phyloP scores from a whole-genome alignment of 257 asterid species.

The Jacaranda copaia region DNA sequence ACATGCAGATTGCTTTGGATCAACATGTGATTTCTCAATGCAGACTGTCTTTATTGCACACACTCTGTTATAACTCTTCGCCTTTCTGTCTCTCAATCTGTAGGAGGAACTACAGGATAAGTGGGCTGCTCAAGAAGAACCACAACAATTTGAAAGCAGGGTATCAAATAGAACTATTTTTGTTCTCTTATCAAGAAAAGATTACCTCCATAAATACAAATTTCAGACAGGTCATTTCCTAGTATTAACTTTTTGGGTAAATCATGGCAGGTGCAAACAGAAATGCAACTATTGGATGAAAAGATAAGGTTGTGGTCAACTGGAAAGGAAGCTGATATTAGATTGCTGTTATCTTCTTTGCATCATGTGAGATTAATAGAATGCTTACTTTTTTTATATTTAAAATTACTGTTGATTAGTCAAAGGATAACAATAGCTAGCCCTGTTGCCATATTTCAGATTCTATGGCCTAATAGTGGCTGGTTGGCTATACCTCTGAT shows the following conservation, averaged over 20 bases:
- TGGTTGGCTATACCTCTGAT: constrained; percentile 59
- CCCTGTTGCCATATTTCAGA: constrained; percentile 45
- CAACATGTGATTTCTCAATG: constrained; percentile 9
- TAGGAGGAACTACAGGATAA: constrained; percentile 53
- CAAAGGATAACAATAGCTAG: background rate
- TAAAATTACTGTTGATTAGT: background rate
- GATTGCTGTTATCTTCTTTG: constrained; percentile 72
- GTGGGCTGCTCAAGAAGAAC: constrained; percentile 48
- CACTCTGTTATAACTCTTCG: constrained; percentile 14
- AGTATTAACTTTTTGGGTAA: background rate
- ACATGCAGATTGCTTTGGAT: background rate
- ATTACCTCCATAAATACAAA: background rate
- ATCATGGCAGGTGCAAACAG: constrained; percentile 44
- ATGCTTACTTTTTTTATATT: background rate
- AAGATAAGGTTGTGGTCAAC: constrained; percentile 67
- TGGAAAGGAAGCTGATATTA: constrained; percentile 72
- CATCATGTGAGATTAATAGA: constrained; percentile 61
- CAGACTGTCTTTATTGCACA: background rate
- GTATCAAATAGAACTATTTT: constrained; percentile 27
- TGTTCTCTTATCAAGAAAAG: background rate
- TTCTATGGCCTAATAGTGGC: constrained; percentile 72
- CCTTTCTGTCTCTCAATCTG: constrained; percentile 19
- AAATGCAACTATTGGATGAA: constrained; percentile 61
- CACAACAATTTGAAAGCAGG: constrained; percentile 43
- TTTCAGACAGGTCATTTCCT: no score